Base-by-base conservation (phyloP, 805 yeast species). In the Naumovozyma dairenensis region DNA sequence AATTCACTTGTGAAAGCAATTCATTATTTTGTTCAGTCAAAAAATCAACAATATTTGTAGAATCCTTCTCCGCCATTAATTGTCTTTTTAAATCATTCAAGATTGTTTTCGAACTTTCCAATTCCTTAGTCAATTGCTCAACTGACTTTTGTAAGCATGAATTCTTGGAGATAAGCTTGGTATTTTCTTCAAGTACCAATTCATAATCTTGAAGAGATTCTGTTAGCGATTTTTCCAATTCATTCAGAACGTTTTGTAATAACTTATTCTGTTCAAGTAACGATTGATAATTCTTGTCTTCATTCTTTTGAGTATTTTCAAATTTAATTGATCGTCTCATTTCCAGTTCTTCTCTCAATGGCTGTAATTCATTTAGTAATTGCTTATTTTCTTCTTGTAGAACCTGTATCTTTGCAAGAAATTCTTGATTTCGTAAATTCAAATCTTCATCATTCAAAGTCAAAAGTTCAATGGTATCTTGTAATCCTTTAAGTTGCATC, bases 311-410 rank as follows among this genome's bases (percentile, higher is more conserved):
- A 13, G 35, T 28, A 20, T 33, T 10, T 7, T 24, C 22, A n/a
- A 21, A 29, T 20, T 46, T 47, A 9, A 45, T 33, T 5, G 36
- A 38, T 16, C 43, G 40, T 4, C 43, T 33, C 2, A 42, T 31
- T 14, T 38, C 34, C 6, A 55, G 20, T 20, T 53, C 59, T 38
- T 64, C 67, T 34, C 56, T 53, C 9, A 62, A 40, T 5, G 54
- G 39, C 14, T 49, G 51, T 17, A 58, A 46, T 21, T 67, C 68
- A 0, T 46, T 62, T 5, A 51, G 52, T 4, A 67, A 40, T 22
- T 58, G 59, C 21, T 65, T 74, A 29, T 66, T 63, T 28, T 77
- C 81, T 0, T 71, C 61, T 1, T 59, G 44, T 9, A 51, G 32
- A 10, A 43, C 43, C 35, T 60, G 67, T n/a, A 57, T 33, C 5